These are phyloP conservation scores for Wickerhamomyces bisporus DNA, from an alignment of 805 yeast genomes.

Conservation along the genomic window DNA sequence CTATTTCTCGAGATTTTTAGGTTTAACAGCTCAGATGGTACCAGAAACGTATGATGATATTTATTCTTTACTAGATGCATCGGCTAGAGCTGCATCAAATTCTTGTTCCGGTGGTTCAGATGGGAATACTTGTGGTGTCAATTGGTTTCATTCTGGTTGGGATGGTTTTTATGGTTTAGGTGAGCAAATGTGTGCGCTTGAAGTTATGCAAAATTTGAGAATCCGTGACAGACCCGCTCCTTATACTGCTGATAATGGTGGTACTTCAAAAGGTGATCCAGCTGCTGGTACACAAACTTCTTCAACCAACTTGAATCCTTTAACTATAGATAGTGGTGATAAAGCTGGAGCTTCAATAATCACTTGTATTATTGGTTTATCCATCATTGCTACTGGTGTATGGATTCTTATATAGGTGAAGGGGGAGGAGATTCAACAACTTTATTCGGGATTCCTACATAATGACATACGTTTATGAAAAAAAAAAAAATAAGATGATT, in stretches of 20 bases:
- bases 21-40: conserved; percentile 54
- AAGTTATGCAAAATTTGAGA: conserved; percentile 39
- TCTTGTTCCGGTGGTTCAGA: conserved; percentile 81
- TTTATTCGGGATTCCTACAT: too few relatives aligned
- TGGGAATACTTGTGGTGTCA: conserved; percentile 74
- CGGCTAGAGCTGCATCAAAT: conserved; percentile 67
- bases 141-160: conserved; percentile 60
- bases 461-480: not conserved
- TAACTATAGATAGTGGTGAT: conserved; percentile 37
- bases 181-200: conserved; percentile 78
- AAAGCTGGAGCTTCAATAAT: conserved; percentile 65
- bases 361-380: conserved; percentile 45
- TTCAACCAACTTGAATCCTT: conserved; percentile 31
- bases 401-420: conserved; percentile 34
- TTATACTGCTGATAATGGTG: conserved; percentile 56
- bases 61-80: conserved; percentile 39
- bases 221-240: conserved; percentile 43
- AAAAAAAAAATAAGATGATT: not conserved
- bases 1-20: conserved; percentile 59
- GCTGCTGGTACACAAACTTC: conserved; percentile 52
- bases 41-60: conserved; percentile 49
- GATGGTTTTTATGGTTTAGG: conserved; percentile 75
- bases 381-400: conserved; percentile 32
- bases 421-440: too few relatives aligned
- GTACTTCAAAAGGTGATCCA: conserved; percentile 57